Conservation (phyloP, 2,329 filamentous ascomycete species). For the Fusarium praegraminearum region DNA sequence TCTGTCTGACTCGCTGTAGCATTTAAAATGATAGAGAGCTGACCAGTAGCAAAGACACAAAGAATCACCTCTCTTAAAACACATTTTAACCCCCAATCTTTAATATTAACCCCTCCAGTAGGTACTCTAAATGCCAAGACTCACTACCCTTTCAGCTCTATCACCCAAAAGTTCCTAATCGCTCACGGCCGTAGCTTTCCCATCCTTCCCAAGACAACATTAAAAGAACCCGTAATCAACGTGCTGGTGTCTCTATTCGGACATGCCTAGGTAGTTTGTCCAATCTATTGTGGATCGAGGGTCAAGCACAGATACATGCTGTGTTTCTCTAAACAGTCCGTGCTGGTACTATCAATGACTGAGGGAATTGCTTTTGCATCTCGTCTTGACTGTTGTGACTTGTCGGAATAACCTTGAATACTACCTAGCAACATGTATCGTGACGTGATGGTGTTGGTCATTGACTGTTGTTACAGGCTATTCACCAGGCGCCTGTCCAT, state of each 20-base stretch:
- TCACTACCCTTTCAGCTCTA: slow-evolving; percentile 11
- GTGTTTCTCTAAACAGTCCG: not conserved
- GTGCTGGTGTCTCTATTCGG: slow-evolving; percentile 1
- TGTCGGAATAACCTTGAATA: not conserved
- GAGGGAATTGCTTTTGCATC: not conserved
- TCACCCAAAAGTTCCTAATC: slow-evolving; percentile 17
- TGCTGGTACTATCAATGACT: not conserved
- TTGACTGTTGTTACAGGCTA: not conserved
- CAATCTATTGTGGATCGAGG: not conserved
- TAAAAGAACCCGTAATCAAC: not conserved
- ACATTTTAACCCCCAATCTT: not conserved
- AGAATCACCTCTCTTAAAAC: not conserved
- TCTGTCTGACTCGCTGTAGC: not conserved
- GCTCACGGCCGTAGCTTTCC: not conserved
- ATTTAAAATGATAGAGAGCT: not conserved
- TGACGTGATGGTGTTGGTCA: not conserved
- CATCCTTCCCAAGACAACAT: not conserved
- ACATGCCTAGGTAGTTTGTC: not conserved
- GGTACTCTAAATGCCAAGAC: slow-evolving; percentile 8
- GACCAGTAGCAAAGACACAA: not conserved
- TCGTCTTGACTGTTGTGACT: not conserved
- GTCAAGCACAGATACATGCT: not conserved
- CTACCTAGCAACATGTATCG: not conserved
- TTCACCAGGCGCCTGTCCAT: not conserved
- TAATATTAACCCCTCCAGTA: slow-evolving; percentile 4